phyloP scores from a whole-genome alignment of 306 rosid genomes.

The Medicago truncatula region DNA sequence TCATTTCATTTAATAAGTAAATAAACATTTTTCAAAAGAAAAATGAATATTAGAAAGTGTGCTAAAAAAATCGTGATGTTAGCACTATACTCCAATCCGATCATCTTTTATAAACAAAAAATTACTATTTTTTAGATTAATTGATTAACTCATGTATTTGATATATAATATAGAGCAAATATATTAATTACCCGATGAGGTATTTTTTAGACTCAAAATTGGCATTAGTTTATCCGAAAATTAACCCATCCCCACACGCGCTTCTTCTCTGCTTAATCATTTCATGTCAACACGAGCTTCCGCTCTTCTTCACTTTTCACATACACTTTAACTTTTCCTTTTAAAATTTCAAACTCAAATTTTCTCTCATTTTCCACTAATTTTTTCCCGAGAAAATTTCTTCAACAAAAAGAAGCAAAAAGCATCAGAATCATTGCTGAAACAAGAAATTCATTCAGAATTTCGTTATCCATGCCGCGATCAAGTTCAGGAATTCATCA shows the following conservation, averaged over 20 bases:
- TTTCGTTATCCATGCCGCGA: conserved; percentile 57
- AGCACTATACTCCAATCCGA: too few relatives aligned
- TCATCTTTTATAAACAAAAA: too few relatives aligned
- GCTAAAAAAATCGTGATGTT: too few relatives aligned
- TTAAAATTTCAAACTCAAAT: conserved; percentile 37
- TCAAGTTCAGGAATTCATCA: conserved; percentile 61
- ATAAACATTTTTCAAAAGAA: too few relatives aligned
- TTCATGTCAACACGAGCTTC: conserved; percentile 52
- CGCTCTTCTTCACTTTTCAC: conserved; percentile 24
- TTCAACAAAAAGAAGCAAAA: neutral
- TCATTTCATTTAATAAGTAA: too few relatives aligned
- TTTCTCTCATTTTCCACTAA: conserved; percentile 29
- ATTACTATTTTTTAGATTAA: too few relatives aligned
- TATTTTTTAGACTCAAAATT: too few relatives aligned
- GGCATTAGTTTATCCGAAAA: too few relatives aligned
- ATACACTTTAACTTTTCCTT: conserved; percentile 31
- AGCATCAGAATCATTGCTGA: neutral
- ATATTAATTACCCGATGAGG: too few relatives aligned
- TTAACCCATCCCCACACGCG: conserved; percentile 36
- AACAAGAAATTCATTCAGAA: neutral
- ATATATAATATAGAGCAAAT: too few relatives aligned
- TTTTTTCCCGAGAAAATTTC: conserved; percentile 34
- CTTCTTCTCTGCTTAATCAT: neutral
- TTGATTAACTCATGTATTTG: too few relatives aligned
- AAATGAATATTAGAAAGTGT: too few relatives aligned